These are phyloP conservation scores for Xylariaceae sp. DNA, from an alignment of 2,329 filamentous ascomycete species.

Conservation along the genomic window DNA sequence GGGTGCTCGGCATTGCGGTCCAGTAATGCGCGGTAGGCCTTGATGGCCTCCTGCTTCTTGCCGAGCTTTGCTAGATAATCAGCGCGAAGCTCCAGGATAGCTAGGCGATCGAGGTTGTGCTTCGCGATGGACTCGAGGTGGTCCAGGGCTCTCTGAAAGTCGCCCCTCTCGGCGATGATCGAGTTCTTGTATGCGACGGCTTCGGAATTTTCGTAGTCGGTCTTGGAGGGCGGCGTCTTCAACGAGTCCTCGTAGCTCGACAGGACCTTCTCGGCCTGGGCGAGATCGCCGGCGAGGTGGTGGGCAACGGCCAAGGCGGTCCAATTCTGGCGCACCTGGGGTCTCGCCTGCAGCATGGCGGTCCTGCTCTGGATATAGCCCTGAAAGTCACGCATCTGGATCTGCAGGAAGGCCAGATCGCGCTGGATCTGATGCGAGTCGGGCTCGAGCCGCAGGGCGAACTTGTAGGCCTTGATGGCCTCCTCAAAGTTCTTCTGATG, in stretches of 20 bases:
- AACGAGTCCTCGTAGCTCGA: slow-evolving; percentile 90
- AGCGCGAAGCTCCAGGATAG: slow-evolving; percentile 77
- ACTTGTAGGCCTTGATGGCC: slow-evolving; percentile 98
- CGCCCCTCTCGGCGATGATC: slow-evolving; percentile 84
- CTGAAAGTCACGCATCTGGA: slow-evolving; percentile 92
- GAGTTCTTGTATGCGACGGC: slow-evolving; percentile 91
- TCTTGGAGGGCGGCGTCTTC: slow-evolving; percentile 67
- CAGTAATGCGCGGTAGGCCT: slow-evolving; percentile 72
- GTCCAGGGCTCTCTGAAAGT: slow-evolving; percentile 74
- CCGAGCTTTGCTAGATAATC: slow-evolving; percentile 75
- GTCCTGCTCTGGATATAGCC: slow-evolving; percentile 87
- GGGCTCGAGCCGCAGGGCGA: slow-evolving; percentile 87
- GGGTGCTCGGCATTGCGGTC: slow-evolving; percentile 85
- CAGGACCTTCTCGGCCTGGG: slow-evolving; percentile 83
- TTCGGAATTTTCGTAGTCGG: slow-evolving; percentile 88
- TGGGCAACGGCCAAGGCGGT: slow-evolving; percentile 92
- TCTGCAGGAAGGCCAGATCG: slow-evolving; percentile 85
- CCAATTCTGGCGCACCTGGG: slow-evolving; percentile 86
- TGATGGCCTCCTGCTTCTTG: slow-evolving; percentile 70
- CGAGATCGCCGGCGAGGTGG: slow-evolving; percentile 78
- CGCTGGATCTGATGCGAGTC: slow-evolving; percentile 89
- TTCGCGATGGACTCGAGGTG: slow-evolving; percentile 75
- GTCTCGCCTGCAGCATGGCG: slow-evolving; percentile 78
- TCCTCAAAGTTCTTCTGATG: slow-evolving; percentile 97
- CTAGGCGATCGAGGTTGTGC: slow-evolving; percentile 72